Evolutionary conservation across 2,329 filamentous ascomycete genomes (phyloP).

Genomic region (Hymenoscyphus occultus): DNA sequence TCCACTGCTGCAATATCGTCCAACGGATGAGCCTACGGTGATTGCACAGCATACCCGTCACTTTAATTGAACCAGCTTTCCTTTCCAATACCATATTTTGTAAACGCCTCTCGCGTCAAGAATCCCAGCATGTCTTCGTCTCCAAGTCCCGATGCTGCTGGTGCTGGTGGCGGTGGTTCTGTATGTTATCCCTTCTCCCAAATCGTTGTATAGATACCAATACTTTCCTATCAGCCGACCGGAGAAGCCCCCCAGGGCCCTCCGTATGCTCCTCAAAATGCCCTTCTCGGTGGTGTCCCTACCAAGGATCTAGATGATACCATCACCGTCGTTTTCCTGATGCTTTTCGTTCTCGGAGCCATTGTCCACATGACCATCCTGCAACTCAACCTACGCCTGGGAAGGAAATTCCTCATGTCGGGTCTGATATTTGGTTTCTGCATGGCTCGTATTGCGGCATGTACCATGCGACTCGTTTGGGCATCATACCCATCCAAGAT

Average conservation of each 20-base stretch:
- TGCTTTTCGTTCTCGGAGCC: constrained; percentile 54
- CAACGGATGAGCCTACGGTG: too few relatives aligned
- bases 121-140: too few relatives aligned
- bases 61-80: too few relatives aligned
- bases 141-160: too few relatives aligned
- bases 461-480: constrained; percentile 52
- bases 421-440: constrained; percentile 55
- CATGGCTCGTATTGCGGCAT: constrained; percentile 39
- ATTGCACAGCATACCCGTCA: too few relatives aligned
- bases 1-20: too few relatives aligned
- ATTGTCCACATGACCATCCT: constrained; percentile 57
- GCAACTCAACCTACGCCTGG: constrained; percentile 47
- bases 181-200: background rate
- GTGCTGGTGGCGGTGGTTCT: background rate
- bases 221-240: background rate
- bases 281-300: constrained; percentile 57
- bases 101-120: too few relatives aligned
- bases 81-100: too few relatives aligned
- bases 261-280: constrained; percentile 39
- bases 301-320: constrained; percentile 59
- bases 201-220: background rate
- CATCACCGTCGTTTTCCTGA: constrained; percentile 60
- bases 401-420: constrained; percentile 59
- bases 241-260: background rate
- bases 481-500: constrained; percentile 48